phyloP scores from a whole-genome alignment of 805 yeast species.

The Cyberlindnera subsufficiens region DNA sequence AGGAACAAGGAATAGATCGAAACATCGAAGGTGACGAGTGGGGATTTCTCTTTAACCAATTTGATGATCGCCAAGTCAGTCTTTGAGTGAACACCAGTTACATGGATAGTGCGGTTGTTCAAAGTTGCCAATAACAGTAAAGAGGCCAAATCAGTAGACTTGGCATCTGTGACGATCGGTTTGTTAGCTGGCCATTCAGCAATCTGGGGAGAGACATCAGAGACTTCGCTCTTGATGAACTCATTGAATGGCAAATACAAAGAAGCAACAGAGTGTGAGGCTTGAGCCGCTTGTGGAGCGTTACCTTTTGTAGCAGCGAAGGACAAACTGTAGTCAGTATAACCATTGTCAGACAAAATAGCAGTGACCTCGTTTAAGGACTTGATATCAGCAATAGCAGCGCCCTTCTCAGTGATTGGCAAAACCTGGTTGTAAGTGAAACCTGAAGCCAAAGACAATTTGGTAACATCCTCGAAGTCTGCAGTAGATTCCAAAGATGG shows the following conservation, averaged over 20 bases:
- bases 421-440: conserved; percentile 80
- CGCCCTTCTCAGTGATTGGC: conserved; percentile 64
- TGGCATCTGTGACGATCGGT: conserved; percentile 89
- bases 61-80: conserved; percentile 79
- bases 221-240: conserved; percentile 56
- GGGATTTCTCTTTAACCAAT: conserved; percentile 78
- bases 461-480: conserved; percentile 64
- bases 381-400: conserved; percentile 57
- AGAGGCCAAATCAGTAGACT: conserved; percentile 88
- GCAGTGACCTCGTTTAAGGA: conserved; percentile 58
- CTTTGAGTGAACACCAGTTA: conserved; percentile 75
- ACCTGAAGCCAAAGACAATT: conserved; percentile 74
- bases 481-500: conserved; percentile 51
- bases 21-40: conserved; percentile 87
- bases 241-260: conserved; percentile 78
- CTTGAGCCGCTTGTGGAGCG: conserved; percentile 52
- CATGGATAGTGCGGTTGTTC: conserved; percentile 79
- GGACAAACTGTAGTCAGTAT: conserved; percentile 76
- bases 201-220: conserved; percentile 75
- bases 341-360: conserved; percentile 50
- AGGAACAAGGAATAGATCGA: conserved; percentile 74
- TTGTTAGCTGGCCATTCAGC: conserved; percentile 78
- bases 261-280: conserved; percentile 65
- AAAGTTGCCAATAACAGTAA: conserved; percentile 83
- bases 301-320: conserved; percentile 79